Evolutionary conservation across 1,139 yeast species (phyloP), one percentile per base, ranked within the genome.

Genomic region (Arxiozyma telluris): DNA sequence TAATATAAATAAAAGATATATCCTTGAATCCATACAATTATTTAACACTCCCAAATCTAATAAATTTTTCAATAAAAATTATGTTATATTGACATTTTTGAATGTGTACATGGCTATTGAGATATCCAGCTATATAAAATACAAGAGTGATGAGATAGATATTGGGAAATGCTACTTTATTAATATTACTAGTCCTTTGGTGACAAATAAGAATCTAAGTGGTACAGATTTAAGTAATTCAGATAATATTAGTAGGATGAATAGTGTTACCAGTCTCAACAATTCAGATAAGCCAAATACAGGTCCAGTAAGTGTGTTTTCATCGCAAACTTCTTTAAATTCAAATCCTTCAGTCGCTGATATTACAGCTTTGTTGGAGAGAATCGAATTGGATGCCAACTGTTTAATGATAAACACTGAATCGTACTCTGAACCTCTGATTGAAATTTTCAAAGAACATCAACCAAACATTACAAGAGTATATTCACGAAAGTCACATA

Each of bases 81-180:
- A 89, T 66, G 93, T 88, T 1, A 86, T 90, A 66, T 81, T 87
- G 53, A 89, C 88, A 64, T 90, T 87, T 65, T 80, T 87, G 53
- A 84, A 83, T 63, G 84, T 90, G 59, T 79, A 87, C n/a, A 81
- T 86, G 65, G 96, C 97, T 5, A 80, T 87, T 57, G 87, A 85
- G 61, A 88, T 91, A 23, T 85, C 87, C 49, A 87, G 85, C 64
- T 78, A 76, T 75, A 78, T 73, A 65, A 82, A 74, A 17, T 74
- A 70, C 64, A 79, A 68, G 67, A 73, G 57, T 64, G 77, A 41
- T 71, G 74, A 54, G 77, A 83, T 76, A 70, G 77, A 48, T 66
- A 72, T 55, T 74, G 81, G 53, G 78, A 83, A 64, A 78, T 84
- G 57, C 80, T 80, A 65, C 83, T 87, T 68, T 91, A 96, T 38